Percentiles rank a stretch among this genome's conserved stretches.
Evolutionary conservation across 805 yeast genomes (phyloP).

Genomic region (Kodamaea jinghongensis): DNA sequence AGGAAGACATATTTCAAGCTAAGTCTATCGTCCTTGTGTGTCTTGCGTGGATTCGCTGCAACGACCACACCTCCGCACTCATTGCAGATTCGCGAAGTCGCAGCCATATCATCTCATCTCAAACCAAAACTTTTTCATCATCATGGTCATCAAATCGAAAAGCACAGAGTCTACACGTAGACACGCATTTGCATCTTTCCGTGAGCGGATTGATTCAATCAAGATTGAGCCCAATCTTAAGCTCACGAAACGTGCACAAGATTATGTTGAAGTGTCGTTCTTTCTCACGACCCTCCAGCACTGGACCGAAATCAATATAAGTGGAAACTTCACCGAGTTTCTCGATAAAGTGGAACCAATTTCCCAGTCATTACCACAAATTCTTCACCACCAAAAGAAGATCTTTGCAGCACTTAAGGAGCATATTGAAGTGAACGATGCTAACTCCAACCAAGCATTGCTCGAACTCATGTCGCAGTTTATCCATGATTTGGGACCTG

Average conservation of each 20-base stretch:
- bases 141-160: slow-evolving; percentile 21
- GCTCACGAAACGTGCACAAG: slow-evolving; percentile 57
- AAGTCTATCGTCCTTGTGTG: too few species aligned
- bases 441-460: slow-evolving; percentile 72
- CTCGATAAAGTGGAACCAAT: slow-evolving; percentile 51
- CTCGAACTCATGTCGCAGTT: slow-evolving; percentile 78
- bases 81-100: too few species aligned
- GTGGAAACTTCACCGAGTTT: slow-evolving; percentile 67
- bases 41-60: too few species aligned
- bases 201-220: slow-evolving; percentile 78
- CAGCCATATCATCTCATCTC: too few species aligned
- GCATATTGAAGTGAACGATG: slow-evolving; percentile 56
- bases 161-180: slow-evolving; percentile 54
- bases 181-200: slow-evolving; percentile 71
- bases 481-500: slow-evolving; percentile 89
- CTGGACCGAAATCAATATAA: slow-evolving; percentile 84
- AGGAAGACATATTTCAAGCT: too few species aligned
- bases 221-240: slow-evolving; percentile 72
- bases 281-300: slow-evolving; percentile 75
- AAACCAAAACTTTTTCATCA: background rate
- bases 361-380: slow-evolving; percentile 73
- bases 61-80: too few species aligned
- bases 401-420: slow-evolving; percentile 52
- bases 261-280: slow-evolving; percentile 73
- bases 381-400: slow-evolving; percentile 63